These are phyloP conservation scores for Glomus cerebriforme DNA, from an alignment of 192 early-diverging fungal species.

Conservation along the genomic window DNA sequence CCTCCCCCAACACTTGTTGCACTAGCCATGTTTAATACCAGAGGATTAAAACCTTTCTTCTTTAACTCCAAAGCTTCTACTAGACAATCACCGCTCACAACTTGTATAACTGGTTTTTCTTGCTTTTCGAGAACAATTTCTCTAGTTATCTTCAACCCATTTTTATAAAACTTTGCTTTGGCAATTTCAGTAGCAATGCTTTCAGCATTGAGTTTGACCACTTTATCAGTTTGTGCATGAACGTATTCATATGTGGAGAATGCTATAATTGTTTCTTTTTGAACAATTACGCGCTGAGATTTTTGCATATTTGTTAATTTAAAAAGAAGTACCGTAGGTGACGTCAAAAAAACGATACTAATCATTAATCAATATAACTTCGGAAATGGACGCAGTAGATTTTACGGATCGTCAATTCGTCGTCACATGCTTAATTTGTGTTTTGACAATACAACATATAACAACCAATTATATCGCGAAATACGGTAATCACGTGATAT, in stretches of 20 bases:
- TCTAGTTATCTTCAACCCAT: background rate
- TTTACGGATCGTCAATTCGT: no score
- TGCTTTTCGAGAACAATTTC: conserved; percentile 17
- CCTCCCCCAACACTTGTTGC: conserved; percentile 41
- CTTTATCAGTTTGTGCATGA: background rate
- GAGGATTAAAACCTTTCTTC: conserved; percentile 42
- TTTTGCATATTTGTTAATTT: background rate
- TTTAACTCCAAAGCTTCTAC: conserved; percentile 41
- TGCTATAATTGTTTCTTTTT: background rate
- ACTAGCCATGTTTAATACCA: conserved; percentile 51
- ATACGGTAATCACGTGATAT: no score
- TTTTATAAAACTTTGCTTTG: conserved; percentile 9
- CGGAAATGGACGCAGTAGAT: no score
- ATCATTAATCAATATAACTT: no score
- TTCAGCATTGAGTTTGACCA: background rate
- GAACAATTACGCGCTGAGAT: background rate
- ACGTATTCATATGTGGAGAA: background rate
- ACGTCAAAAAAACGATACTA: no score
- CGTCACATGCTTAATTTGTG: no score
- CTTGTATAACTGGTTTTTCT: conserved; percentile 38
- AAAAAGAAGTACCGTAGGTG: no score
- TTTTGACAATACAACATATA: no score
- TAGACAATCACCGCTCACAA: conserved; percentile 40
- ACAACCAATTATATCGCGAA: no score
- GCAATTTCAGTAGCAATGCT: background rate